Conservation (phyloP, 2,329 filamentous ascomycete genomes). For the Fusarium sp. region DNA sequence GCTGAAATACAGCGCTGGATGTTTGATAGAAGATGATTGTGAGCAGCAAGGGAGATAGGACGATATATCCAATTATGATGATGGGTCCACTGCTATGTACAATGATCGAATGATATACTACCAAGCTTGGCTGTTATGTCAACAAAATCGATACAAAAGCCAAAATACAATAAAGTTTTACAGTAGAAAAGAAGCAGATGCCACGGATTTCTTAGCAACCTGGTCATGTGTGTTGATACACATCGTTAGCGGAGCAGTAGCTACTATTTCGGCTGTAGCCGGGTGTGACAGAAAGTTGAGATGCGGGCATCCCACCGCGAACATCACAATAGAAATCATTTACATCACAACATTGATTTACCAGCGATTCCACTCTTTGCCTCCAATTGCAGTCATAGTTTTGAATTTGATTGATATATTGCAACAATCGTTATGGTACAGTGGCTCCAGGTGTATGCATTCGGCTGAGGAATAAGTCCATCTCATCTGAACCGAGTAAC, state of each 20-base stretch:
- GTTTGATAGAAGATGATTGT: slow-evolving; percentile 13
- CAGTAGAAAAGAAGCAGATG: neutral
- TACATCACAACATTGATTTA: slow-evolving; percentile 10
- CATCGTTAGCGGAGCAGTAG: slow-evolving; percentile 27
- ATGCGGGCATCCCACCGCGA: slow-evolving; percentile 14
- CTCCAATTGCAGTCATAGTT: slow-evolving; percentile 23
- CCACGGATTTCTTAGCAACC: neutral
- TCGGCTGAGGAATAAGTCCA: slow-evolving; percentile 34
- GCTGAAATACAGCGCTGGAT: slow-evolving; percentile 9
- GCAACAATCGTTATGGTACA: slow-evolving; percentile 50
- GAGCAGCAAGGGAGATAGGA: slow-evolving; percentile 24
- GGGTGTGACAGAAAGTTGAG: slow-evolving; percentile 37
- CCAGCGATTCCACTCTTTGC: neutral
- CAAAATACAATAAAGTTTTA: neutral
- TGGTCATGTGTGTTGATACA: slow-evolving; percentile 14
- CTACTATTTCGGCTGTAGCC: slow-evolving; percentile 37
- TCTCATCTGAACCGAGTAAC: slow-evolving; percentile 34
- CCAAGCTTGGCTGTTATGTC: neutral
- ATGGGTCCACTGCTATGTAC: slow-evolving; percentile 27
- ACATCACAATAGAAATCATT: slow-evolving; percentile 4
- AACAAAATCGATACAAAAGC: neutral
- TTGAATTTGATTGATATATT: slow-evolving; percentile 43
- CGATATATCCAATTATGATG: slow-evolving; percentile 10
- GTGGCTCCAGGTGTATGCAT: slow-evolving; percentile 40
- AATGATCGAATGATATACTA: slow-evolving; percentile 3